These are phyloP conservation scores for Coffea canephora DNA, from an alignment of 257 asterid species.

Conservation along the genomic window DNA sequence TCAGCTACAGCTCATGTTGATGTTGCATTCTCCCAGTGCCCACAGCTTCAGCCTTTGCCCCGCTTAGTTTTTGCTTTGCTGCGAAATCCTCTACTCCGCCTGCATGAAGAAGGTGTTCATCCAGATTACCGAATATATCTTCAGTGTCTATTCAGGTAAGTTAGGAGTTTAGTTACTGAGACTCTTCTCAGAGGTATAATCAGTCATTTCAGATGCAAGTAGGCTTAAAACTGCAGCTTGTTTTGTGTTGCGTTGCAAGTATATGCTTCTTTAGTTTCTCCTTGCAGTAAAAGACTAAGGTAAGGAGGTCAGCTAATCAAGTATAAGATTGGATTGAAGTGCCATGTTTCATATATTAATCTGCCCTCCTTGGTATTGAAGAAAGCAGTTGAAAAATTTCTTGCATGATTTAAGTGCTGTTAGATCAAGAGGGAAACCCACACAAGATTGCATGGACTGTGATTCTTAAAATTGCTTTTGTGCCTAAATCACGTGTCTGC, in stretches of 20 bases:
- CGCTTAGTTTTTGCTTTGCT: conserved; percentile 93
- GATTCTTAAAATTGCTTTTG: not conserved
- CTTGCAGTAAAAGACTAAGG: not conserved
- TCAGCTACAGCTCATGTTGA: conserved; percentile 52
- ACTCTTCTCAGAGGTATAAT: not conserved
- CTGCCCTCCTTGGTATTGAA: not conserved
- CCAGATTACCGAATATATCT: conserved; percentile 94
- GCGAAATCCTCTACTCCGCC: conserved; percentile 91
- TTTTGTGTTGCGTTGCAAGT: not conserved
- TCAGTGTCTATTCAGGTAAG: conserved; percentile 95
- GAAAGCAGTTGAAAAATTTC: not conserved
- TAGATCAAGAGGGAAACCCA: not conserved
- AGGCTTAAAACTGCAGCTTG: too few relatives aligned
- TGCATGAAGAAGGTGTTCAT: conserved; percentile 99
- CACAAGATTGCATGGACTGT: not conserved
- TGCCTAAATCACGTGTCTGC: not conserved
- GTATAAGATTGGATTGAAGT: not conserved
- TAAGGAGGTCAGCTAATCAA: not conserved
- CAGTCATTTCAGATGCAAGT: not conserved
- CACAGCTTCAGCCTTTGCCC: conserved; percentile 86
- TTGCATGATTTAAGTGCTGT: not conserved
- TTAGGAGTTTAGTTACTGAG: not conserved
- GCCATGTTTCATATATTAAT: not conserved
- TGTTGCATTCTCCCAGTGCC: conserved; percentile 89
- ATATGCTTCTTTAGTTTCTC: not conserved